Conservation (phyloP, 2,329 filamentous ascomycete species). For the Alternaria brassicae region DNA sequence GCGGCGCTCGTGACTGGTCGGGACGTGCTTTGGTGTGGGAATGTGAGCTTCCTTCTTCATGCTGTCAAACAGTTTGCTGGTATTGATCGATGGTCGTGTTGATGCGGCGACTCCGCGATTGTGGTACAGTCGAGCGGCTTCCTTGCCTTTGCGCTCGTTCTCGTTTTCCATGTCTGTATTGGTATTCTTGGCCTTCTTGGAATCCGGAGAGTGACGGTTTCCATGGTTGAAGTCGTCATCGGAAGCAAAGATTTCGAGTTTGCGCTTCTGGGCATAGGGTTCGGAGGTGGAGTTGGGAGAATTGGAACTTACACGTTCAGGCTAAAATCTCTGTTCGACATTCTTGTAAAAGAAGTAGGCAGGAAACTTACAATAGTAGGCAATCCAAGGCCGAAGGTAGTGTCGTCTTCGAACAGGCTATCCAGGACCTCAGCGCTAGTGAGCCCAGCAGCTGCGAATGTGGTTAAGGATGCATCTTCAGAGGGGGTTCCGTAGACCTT, state of each 20-base stretch:
- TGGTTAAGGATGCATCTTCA: accelerated
- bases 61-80: background rate
- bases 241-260: background rate
- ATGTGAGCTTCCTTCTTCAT: background rate
- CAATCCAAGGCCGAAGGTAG: background rate
- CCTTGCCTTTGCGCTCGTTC: background rate
- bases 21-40: background rate
- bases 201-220: background rate
- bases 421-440: background rate
- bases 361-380: background rate
- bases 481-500: accelerated
- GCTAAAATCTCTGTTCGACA: background rate
- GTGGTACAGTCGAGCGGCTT: background rate
- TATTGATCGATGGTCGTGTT: background rate
- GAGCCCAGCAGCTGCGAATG: background rate
- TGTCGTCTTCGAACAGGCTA: background rate
- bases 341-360: accelerated
- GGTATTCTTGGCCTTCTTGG: background rate
- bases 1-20: background rate
- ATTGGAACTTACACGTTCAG: background rate
- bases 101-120: background rate
- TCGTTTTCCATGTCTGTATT: background rate
- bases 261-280: background rate
- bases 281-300: no score
- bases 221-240: background rate